A percentile compares a stretch with the other conserved stretches of the same genome.
Evolutionary conservation across 768 basidiomycete genomes (phyloP).

Genomic region (Mycena kentingensis): DNA sequence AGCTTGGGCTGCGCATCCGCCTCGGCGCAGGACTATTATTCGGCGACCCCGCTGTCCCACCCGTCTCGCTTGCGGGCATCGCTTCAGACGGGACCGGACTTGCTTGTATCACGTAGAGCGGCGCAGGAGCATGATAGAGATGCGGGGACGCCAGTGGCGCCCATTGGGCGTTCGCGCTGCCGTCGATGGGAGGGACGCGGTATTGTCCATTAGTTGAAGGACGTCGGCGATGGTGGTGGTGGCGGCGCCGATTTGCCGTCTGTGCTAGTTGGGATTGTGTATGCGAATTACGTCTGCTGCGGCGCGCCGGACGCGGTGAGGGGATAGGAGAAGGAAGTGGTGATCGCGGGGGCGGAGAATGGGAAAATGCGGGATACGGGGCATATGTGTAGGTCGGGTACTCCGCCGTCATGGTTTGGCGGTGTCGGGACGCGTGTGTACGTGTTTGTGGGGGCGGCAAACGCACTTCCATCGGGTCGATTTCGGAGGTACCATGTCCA

Average conservation of each 20-base stretch:
- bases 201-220: not conserved
- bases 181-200: not conserved
- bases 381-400: not conserved
- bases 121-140: conserved; percentile 10
- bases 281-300: not conserved
- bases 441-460: no score
- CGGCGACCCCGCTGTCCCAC: not conserved
- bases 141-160: conserved; percentile 3
- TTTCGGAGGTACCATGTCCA: not conserved
- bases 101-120: conserved; percentile 20
- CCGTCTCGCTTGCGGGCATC: not conserved
- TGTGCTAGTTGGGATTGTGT: not conserved
- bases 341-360: no score
- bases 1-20: not conserved
- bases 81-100: not conserved
- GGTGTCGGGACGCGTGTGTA: no score
- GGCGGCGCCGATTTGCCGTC: conserved; percentile 5
- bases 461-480: no score
- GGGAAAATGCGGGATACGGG: conserved; percentile 13
- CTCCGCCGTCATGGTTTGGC: not conserved
- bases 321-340: not conserved
- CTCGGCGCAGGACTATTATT: no score
- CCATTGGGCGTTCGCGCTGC: not conserved
- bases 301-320: not conserved
- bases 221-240: conserved; percentile 17